phyloP scores from a whole-genome alignment of 1,284 basidiomycete genomes.

The Xerocomus minutiporus region DNA sequence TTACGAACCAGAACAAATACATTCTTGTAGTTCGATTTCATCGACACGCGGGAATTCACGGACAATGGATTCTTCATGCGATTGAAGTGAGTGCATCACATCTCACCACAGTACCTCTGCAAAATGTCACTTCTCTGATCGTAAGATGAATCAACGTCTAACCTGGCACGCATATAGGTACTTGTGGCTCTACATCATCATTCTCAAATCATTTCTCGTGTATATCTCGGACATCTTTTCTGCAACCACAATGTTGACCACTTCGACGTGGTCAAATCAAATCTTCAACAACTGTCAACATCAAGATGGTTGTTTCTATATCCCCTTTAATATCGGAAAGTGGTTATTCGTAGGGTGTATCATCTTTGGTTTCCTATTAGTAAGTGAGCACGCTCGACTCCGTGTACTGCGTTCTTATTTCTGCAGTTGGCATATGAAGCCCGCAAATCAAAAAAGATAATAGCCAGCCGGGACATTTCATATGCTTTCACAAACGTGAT shows the following conservation, averaged over 20 bases:
- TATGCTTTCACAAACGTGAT: slow-evolving; percentile 97
- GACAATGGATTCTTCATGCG: slow-evolving; percentile 84
- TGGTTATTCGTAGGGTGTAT: slow-evolving; percentile 99
- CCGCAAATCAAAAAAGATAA: slow-evolving; percentile 89
- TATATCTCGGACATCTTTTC: slow-evolving; percentile 98
- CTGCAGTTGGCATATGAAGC: slow-evolving; percentile 82
- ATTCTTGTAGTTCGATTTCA: slow-evolving; percentile 83
- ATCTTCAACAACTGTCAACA: slow-evolving; percentile 74
- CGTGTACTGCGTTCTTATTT: slow-evolving; percentile 3
- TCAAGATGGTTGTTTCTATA: slow-evolving; percentile 71
- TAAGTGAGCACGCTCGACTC: slow-evolving; percentile 37
- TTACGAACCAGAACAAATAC: slow-evolving; percentile 1
- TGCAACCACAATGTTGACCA: slow-evolving; percentile 93
- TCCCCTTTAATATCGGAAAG: slow-evolving; percentile 86
- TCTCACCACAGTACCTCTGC: background rate
- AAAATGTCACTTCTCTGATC: background rate
- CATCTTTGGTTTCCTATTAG: slow-evolving; percentile 93
- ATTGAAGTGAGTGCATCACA: slow-evolving; percentile 58
- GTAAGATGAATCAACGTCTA: slow-evolving; percentile 1
- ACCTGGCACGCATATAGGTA: slow-evolving; percentile 53
- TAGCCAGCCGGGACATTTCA: slow-evolving; percentile 92
- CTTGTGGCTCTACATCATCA: slow-evolving; percentile 83
- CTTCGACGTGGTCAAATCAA: slow-evolving; percentile 84
- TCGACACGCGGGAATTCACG: slow-evolving; percentile 89
- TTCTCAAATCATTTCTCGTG: slow-evolving; percentile 93